A percentile compares a stretch with the other conserved stretches of the same genome.
Conservation (phyloP, 108 stramenopile genomes). For the Cyclostephanos tholiformis region DNA sequence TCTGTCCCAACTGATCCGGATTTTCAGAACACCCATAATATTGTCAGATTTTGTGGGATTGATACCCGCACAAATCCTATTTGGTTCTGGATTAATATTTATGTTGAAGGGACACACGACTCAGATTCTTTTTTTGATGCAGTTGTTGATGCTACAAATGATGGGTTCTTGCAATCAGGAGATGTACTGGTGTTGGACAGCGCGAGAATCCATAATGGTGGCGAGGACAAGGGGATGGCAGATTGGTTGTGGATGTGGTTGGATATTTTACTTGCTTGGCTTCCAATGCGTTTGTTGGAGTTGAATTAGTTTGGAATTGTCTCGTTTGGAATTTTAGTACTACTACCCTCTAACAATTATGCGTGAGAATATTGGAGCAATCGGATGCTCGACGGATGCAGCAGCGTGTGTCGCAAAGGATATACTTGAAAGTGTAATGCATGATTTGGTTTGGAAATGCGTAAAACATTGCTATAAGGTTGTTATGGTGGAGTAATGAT, state of each 20-base stretch:
- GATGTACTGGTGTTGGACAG: constrained; percentile 24
- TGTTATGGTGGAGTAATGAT: too few species aligned
- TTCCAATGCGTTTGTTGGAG: constrained; percentile 9
- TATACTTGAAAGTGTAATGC: too few species aligned
- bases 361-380: too few species aligned
- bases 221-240: background rate
- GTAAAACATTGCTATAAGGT: too few species aligned
- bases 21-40: constrained; percentile 16
- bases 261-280: constrained; percentile 1
- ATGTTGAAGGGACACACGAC: constrained; percentile 4
- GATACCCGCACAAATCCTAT: background rate
- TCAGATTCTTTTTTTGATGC: background rate
- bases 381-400: too few species aligned
- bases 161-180: background rate
- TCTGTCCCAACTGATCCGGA: constrained; percentile 6
- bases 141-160: background rate
- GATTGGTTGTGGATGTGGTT: constrained; percentile 7
- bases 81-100: background rate
- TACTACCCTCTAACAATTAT: too few species aligned
- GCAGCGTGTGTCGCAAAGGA: too few species aligned
- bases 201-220: constrained; percentile 7
- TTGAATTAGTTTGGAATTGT: constrained; percentile 21
- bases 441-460: too few species aligned
- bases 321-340: background rate
- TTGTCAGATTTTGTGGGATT: constrained; percentile 24